These are phyloP conservation scores for Balakata baccata DNA, from an alignment of 345 rosid species.

Conservation along the genomic window DNA sequence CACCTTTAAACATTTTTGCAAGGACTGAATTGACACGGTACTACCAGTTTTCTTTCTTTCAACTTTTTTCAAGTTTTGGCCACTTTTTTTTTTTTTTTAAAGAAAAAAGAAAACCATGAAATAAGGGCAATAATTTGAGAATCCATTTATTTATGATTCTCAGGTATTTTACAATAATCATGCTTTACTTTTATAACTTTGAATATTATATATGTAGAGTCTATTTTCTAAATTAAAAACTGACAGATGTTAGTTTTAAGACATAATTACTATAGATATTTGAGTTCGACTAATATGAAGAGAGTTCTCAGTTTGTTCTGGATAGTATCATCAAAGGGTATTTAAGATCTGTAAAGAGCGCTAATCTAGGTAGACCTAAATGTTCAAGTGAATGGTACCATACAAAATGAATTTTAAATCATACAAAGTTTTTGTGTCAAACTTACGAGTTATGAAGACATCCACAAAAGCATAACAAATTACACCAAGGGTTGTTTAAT, in stretches of 20 bases:
- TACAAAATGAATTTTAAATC: background rate
- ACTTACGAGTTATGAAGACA: background rate
- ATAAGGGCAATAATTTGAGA: background rate
- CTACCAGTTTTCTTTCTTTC: too few species aligned
- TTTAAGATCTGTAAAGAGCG: background rate
- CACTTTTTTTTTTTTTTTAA: background rate
- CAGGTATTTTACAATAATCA: background rate
- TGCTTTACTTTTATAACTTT: background rate
- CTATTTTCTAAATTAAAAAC: background rate
- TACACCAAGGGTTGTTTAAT: background rate
- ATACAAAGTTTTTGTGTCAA: background rate
- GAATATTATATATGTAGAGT: background rate
- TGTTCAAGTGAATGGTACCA: background rate
- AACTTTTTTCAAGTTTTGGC: background rate
- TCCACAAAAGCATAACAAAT: background rate
- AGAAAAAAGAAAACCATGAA: background rate
- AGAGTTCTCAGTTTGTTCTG: background rate
- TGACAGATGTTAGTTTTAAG: background rate
- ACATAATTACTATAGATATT: background rate
- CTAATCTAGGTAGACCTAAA: background rate
- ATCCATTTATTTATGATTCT: background rate
- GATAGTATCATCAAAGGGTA: background rate
- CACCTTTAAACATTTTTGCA: background rate
- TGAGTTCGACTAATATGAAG: background rate
- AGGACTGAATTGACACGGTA: too few species aligned